Conservation (phyloP, 148 eudicot genomes). For the Diospyros kaki region DNA sequence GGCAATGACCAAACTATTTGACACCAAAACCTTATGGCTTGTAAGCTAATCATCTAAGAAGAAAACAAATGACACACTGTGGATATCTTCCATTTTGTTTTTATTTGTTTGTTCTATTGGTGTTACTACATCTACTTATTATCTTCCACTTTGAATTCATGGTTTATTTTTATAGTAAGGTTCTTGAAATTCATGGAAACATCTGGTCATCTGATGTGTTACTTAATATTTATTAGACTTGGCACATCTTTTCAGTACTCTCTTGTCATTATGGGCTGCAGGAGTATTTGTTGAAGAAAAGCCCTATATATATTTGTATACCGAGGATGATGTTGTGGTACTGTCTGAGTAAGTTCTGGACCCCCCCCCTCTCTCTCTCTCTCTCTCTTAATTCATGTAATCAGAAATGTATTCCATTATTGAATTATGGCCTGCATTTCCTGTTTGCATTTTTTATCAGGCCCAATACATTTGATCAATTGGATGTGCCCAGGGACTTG, state of each 20-base stretch:
- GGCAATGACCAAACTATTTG: not conserved
- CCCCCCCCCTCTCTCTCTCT: not conserved
- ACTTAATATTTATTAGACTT: not conserved
- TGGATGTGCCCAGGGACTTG: constrained; percentile 72
- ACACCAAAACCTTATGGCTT: not conserved
- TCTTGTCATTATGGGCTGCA: constrained; percentile 31
- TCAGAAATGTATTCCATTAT: no score
- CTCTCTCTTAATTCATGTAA: no score
- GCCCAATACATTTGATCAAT: constrained; percentile 71
- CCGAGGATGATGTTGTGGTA: constrained; percentile 68
- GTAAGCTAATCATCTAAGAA: not conserved
- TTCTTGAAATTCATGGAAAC: not conserved
- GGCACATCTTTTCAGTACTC: not conserved
- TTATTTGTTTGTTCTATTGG: not conserved
- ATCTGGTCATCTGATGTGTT: not conserved
- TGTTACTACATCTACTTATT: not conserved
- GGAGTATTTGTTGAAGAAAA: constrained; percentile 78
- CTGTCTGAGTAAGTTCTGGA: constrained; percentile 60
- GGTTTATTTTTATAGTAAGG: not conserved
- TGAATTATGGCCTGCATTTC: not conserved
- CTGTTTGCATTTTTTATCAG: constrained; percentile 31
- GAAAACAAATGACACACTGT: not conserved
- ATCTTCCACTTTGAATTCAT: not conserved
- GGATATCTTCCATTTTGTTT: not conserved
- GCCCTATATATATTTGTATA: constrained; percentile 58